Conservation (phyloP, 371 early-diverging fungal species). For the Saksenaea oblongispora region DNA sequence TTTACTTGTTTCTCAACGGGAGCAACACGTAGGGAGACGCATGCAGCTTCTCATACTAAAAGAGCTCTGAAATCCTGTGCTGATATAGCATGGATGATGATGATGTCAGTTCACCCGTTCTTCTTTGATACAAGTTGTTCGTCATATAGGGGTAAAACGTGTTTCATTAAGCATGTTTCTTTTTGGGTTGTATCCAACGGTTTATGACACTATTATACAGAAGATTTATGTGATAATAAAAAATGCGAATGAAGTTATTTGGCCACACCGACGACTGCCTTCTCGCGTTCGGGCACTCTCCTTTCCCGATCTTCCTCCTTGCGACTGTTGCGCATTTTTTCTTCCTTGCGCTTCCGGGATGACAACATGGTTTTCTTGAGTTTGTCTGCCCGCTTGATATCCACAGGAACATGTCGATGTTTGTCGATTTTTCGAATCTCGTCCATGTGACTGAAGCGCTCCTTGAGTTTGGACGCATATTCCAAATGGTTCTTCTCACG, state of each 20-base stretch:
- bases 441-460: slow-evolving; percentile 91
- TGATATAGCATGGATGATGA: too few species aligned
- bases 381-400: slow-evolving; percentile 74
- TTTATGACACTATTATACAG: neutral
- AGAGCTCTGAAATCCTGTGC: too few species aligned
- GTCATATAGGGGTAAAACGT: too few species aligned
- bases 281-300: slow-evolving; percentile 76
- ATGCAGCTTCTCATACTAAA: too few species aligned
- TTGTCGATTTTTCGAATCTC: slow-evolving; percentile 89
- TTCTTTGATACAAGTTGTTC: too few species aligned
- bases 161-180: too few species aligned
- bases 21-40: too few species aligned
- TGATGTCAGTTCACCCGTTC: too few species aligned
- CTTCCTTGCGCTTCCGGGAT: slow-evolving; percentile 84
- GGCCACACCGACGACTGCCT: slow-evolving; percentile 75
- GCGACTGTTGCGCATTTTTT: slow-evolving; percentile 76
- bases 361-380: slow-evolving; percentile 82
- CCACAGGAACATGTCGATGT: slow-evolving; percentile 86
- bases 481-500: slow-evolving; percentile 84
- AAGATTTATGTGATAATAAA: neutral
- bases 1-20: too few species aligned
- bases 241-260: slow-evolving; percentile 45
- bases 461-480: slow-evolving; percentile 88
- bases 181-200: too few species aligned
- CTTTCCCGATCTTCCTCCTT: slow-evolving; percentile 67